Evolutionary conservation across 352 stramenopile species (phyloP), one percentile per base, ranked within the genome.

Genomic region (Phytophthora megakarya): DNA sequence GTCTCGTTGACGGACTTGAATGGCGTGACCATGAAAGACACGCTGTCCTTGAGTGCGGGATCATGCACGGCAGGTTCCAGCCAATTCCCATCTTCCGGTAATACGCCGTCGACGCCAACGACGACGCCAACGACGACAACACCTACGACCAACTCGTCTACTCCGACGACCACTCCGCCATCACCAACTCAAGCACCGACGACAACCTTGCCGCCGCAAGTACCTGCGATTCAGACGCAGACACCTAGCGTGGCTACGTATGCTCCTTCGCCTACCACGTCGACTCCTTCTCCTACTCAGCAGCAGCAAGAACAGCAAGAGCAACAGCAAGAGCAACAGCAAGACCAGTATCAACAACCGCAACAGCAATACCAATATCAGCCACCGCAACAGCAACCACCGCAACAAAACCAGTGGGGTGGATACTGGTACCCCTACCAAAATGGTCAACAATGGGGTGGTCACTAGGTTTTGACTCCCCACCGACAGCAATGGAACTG

Each of bases 1-100:
- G 72, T 92, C 26, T 60, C 75, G 8, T 62, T 87, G 43, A 92
- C 80, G 39, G 86, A 83, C 52, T 61, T 82, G n/a, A 78, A 72
- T 39, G 83, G 78, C 21, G 73, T 89, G 46, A 67, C 68, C 33
- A 78, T 90, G 39, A 62, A 74, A 30, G 80, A 88, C 44, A 89
- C 75, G 11, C 72, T 90, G 5, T 78, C 76, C 12, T 70, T 90
- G 15, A 64, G 50, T 1, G 76, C 65, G 11, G 76, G 75, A 28
- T 72, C 61, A 47, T 89, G 80, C 63, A 87, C 75, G 15, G 68
- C 75, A 47, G 80, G 80, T 42, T 21, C 35, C 1, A 69, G 66
- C 40, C 80, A 89, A 65, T 89, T 89, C 64, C 59, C 70, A 13
- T 65, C 52, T 32, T 32, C 26, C 9, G 26, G 26, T 32, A n/a